A percentile compares a stretch with the other conserved stretches of the same genome.
These are phyloP conservation scores for Carex parvula DNA, from an alignment of 176 grass and related monocot species.

Conservation along the genomic window DNA sequence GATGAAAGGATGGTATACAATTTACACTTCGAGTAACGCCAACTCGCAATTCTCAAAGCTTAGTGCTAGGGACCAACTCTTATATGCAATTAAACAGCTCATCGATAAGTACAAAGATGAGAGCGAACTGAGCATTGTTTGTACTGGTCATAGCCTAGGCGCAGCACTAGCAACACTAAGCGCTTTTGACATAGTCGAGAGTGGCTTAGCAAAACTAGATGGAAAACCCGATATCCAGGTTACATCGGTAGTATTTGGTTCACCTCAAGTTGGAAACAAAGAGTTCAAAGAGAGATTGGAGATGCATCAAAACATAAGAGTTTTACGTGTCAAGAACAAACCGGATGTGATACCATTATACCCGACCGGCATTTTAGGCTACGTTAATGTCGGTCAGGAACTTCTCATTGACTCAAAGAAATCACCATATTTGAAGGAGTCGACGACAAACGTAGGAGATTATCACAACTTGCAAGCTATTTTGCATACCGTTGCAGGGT, in stretches of 20 bases:
- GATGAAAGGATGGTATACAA: slow-evolving; percentile 81
- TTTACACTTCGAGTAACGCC: slow-evolving; percentile 65
- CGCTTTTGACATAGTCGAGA: slow-evolving; percentile 76
- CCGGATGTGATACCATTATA: slow-evolving; percentile 68
- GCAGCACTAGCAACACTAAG: slow-evolving; percentile 58
- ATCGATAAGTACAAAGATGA: slow-evolving; percentile 45
- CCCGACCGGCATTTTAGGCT: slow-evolving; percentile 60
- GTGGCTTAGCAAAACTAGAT: slow-evolving; percentile 40
- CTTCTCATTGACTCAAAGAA: slow-evolving; percentile 53
- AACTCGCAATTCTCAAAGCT: slow-evolving; percentile 51
- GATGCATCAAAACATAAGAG: slow-evolving; percentile 45
- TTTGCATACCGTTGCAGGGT: slow-evolving; percentile 66
- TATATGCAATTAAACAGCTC: slow-evolving; percentile 51
- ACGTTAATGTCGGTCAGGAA: slow-evolving; percentile 37
- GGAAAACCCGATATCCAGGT: slow-evolving; percentile 45
- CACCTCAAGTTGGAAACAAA: slow-evolving; percentile 78
- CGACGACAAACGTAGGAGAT: slow-evolving; percentile 47
- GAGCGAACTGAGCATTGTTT: slow-evolving; percentile 58
- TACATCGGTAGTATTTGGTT: slow-evolving; percentile 69
- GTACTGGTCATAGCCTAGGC: slow-evolving; percentile 79
- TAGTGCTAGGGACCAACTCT: slow-evolving; percentile 68
- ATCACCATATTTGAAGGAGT: slow-evolving; percentile 62
- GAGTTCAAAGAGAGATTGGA: slow-evolving; percentile 65
- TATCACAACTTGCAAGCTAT: slow-evolving; percentile 94
- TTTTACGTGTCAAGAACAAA: slow-evolving; percentile 68